Base-by-base conservation (phyloP, 768 basidiomycete genomes). In the Collybiopsis luxurians region DNA sequence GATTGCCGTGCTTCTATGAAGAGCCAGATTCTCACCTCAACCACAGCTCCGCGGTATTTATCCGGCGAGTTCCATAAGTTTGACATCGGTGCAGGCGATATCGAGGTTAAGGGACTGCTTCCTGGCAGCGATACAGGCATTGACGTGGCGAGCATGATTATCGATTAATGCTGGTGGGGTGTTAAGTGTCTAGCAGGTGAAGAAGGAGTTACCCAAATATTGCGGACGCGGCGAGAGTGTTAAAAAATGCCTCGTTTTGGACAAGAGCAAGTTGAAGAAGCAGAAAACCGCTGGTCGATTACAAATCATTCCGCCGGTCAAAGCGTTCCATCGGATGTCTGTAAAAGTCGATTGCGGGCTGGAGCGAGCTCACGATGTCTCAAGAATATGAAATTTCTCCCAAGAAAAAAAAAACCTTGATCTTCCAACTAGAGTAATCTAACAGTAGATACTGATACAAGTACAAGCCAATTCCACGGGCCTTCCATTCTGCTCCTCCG, bases 11-110 rank as follows among this genome's bases (percentile, higher is more conserved):
- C n/a, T n/a, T n/a, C n/a, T n/a, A n/a, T n/a, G n/a, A n/a, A n/a
- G n/a, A n/a, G n/a, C n/a, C n/a, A n/a, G n/a, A n/a, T n/a, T n/a
- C 72, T 52, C 58, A 90, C 93, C 83, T 96, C 94, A 9, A 96
- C 92, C 26, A 94, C 92, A 2, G 94, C 92, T 1, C 94, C 93
- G 21, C 92, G 81, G 66, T 92, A 95, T 71, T 86, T 90, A 63
- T 80, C 77, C 23, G 59, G 26, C 17, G 38, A 39, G 39, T 39
- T 49, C 31, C 31, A 34, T 10, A 31, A 21, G 19, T 49, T 49
- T 10, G 21, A 34, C 17, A 21, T 11, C 17, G 30, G 30, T n/a
- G 30, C 4, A 4, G 48, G 21, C 31, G 48, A 21, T 21, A 34
- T 34, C 6, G 31, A 21, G 15, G 27, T 10, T 28, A 15, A 49